phyloP scores from a whole-genome alignment of 345 rosid genomes.

The Eucalyptus rudis region DNA sequence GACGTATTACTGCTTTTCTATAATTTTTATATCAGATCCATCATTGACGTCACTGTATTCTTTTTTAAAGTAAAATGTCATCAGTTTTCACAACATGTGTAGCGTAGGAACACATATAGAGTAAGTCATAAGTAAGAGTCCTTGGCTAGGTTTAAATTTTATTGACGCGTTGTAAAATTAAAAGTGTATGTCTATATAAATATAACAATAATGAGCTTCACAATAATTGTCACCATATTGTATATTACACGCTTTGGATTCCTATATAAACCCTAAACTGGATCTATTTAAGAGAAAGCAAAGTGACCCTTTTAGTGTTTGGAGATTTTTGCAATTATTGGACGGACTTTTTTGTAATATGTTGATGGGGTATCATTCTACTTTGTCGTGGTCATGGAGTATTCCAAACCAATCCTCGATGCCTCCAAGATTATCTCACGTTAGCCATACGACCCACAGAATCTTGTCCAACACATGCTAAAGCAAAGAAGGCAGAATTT shows the following conservation, averaged over 20 bases:
- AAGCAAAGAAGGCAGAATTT: not conserved
- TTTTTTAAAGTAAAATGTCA: not conserved
- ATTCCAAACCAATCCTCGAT: not conserved
- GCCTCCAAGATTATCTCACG: not conserved
- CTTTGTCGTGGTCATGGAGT: not conserved
- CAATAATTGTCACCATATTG: not conserved
- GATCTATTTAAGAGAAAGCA: not conserved
- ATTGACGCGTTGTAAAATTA: not conserved
- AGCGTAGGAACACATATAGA: not conserved
- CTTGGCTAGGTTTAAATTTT: not conserved
- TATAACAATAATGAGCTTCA: not conserved
- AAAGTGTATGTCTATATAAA: not conserved
- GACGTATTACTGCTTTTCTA: not conserved
- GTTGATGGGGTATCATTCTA: not conserved
- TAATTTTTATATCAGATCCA: not conserved
- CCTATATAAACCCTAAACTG: not conserved
- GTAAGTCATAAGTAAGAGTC: not conserved
- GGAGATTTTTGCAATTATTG: not conserved
- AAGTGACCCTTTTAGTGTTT: not conserved
- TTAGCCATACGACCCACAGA: not conserved
- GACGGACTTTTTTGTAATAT: not conserved
- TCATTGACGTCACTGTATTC: not conserved
- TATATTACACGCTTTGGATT: not conserved
- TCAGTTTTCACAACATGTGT: not conserved
- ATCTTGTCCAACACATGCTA: not conserved